Evolutionary conservation across 768 basidiomycete species (phyloP).

Genomic region (Boletus rubroflammeus): DNA sequence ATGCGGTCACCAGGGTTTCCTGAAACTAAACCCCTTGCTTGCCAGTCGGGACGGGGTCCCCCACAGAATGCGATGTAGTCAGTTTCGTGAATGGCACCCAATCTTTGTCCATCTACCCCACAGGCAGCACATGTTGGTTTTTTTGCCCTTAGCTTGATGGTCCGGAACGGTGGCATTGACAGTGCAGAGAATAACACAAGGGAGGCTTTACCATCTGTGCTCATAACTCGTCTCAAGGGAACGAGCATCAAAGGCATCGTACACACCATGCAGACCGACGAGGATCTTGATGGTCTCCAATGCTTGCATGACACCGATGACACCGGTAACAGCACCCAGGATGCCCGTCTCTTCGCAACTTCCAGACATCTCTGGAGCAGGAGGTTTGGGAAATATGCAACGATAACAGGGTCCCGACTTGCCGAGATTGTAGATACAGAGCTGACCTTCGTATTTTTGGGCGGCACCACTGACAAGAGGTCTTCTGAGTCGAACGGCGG

Average conservation of each 20-base stretch:
- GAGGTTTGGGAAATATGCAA: constrained; percentile 85
- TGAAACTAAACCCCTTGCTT: constrained; percentile 45
- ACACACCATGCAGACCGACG: constrained; percentile 59
- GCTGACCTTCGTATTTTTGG: constrained; percentile 78
- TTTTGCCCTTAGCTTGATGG: constrained; percentile 72
- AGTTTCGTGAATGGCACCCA: constrained; percentile 47
- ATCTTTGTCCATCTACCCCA: constrained; percentile 44
- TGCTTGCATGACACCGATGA: constrained; percentile 88
- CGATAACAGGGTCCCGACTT: constrained; percentile 84
- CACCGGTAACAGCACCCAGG: constrained; percentile 82
- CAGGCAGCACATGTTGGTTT: constrained; percentile 76
- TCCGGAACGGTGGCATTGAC: constrained; percentile 68
- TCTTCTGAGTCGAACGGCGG: constrained; percentile 67
- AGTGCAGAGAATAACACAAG: constrained; percentile 76
- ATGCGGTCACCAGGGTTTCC: constrained; percentile 43
- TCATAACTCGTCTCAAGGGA: constrained; percentile 3
- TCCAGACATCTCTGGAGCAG: constrained; percentile 58
- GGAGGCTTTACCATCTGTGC: constrained; percentile 54
- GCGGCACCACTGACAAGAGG: constrained; percentile 94
- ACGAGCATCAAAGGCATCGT: background rate
- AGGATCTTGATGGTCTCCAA: constrained; percentile 82
- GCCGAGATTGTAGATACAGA: constrained; percentile 71
- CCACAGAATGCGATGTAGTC: constrained; percentile 91
- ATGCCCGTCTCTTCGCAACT: constrained; percentile 89
- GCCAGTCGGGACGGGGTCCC: constrained; percentile 65